Evolutionary conservation across 345 rosid species (phyloP), one percentile per base, ranked within the genome.

Genomic region (Lumnitzera racemosa): DNA sequence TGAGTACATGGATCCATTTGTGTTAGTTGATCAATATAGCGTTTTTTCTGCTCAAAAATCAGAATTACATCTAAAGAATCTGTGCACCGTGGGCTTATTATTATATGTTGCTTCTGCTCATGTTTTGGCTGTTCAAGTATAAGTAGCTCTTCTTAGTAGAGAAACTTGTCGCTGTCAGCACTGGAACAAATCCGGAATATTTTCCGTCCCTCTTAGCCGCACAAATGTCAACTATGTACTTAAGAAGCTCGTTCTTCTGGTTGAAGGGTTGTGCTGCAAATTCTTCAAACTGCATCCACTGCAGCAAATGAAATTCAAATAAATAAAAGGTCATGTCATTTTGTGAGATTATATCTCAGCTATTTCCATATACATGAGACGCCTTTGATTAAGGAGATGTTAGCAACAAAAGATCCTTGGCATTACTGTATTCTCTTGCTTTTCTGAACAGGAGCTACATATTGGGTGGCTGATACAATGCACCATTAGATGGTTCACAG

Each of bases 231-330:
- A 62, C 23, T 0, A 70, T 63, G 62, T 58, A 68, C 76, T 61
- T 70, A 23, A 61, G 5, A 16, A 68, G 54, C 57, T 77, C 76
- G 15, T 58, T 55, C 4, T 68, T 58, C 47, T 68, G 71, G 63
- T 66, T 69, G 12, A 43, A 79, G 56, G 81, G 73, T 47, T 74
- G 81, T 0, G 74, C 73, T 15, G 46, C 41, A 15, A 69, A 81
- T 61, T 79, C 87, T 49, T 79, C 78, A 58, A 72, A 65, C 15
- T 86, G 87, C 96, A 87, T 87, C 91, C 94, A 89, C 96, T 89
- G 83, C 63, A 71, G 31, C 53, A 47, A 64, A 53, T 49, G 36
- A 31, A 13, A 62, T 16, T 56, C 15, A 17, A 25, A 62, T 56
- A 41, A 68, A 63, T 36, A 53, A 73, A 53, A 64, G 25, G n/a